Conservation (phyloP, 345 rosid genomes). For the Rubroshorea leprosula region DNA sequence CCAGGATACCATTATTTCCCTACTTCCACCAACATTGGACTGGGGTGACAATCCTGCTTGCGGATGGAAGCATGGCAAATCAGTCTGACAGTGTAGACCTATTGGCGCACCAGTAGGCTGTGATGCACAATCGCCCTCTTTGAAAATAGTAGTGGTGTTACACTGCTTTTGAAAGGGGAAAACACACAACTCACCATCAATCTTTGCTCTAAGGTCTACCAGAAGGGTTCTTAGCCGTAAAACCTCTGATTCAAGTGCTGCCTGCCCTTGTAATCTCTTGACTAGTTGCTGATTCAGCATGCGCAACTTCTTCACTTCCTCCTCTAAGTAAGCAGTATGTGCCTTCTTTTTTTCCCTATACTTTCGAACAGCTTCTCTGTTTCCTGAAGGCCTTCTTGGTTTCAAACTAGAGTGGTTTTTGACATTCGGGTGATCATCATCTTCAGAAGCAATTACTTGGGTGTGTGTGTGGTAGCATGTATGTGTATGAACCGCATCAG, state of each 20-base stretch:
- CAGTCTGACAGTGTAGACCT: conserved; percentile 17
- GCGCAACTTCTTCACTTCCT: conserved; percentile 54
- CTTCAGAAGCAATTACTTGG: conserved; percentile 38
- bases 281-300: conserved; percentile 39
- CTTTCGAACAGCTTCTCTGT: conserved; percentile 74
- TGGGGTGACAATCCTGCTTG: conserved; percentile 17
- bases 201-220: conserved; percentile 43
- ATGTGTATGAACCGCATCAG: conserved; percentile 53
- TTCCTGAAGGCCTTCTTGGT: conserved; percentile 46
- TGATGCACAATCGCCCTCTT: conserved; percentile 34
- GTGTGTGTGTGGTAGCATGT: conserved; percentile 73
- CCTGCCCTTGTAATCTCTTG: conserved; percentile 49
- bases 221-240: conserved; percentile 42
- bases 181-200: conserved; percentile 44
- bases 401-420: conserved; percentile 22
- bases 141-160: conserved; percentile 16
- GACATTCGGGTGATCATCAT: conserved; percentile 26
- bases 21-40: conserved; percentile 24
- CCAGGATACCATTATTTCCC: conserved; percentile 24
- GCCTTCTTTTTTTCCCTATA: conserved; percentile 85
- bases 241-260: conserved; percentile 47
- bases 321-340: conserved; percentile 59
- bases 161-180: conserved; percentile 41
- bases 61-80: conserved; percentile 31
- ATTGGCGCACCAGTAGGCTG: conserved; percentile 15